Percentiles rank a stretch among this genome's conserved stretches.
These are phyloP conservation scores for Ascoidea asiatica DNA, from an alignment of 805 yeast species.

Conservation along the genomic window DNA sequence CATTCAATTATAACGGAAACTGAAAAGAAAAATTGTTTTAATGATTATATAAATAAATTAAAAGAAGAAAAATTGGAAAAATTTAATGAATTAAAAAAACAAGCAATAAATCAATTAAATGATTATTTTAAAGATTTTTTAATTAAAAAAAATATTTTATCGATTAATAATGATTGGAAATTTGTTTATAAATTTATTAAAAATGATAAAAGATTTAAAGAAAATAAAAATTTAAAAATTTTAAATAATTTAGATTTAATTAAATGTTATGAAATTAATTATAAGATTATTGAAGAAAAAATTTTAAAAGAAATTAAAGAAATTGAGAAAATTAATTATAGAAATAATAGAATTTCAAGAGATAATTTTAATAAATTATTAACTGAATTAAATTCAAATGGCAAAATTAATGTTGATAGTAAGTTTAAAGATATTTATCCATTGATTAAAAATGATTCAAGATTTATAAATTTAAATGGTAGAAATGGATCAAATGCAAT, in stretches of 20 bases:
- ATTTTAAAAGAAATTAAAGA: constrained; percentile 12
- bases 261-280: constrained; percentile 30
- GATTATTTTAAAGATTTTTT: constrained; percentile 29
- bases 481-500: constrained; percentile 66
- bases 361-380: constrained; percentile 36
- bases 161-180: constrained; percentile 24
- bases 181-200: constrained; percentile 21
- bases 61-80: constrained; percentile 16
- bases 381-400: constrained; percentile 17
- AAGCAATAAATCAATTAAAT: constrained; percentile 39
- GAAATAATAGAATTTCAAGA: constrained; percentile 54
- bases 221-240: constrained; percentile 39
- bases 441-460: constrained; percentile 35
- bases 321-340: constrained; percentile 27
- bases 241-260: constrained; percentile 51
- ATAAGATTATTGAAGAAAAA: constrained; percentile 14
- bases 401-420: constrained; percentile 33
- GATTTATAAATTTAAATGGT: constrained; percentile 53
- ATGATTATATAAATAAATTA: constrained; percentile 31
- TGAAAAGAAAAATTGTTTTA: constrained; percentile 40
- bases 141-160: constrained; percentile 2
- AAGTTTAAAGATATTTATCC: constrained; percentile 46
- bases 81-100: constrained; percentile 20
- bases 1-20: constrained; percentile 46
- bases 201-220: constrained; percentile 38